Base-by-base conservation (phyloP, 2,329 filamentous ascomycete species). In the Didymella glomerata region DNA sequence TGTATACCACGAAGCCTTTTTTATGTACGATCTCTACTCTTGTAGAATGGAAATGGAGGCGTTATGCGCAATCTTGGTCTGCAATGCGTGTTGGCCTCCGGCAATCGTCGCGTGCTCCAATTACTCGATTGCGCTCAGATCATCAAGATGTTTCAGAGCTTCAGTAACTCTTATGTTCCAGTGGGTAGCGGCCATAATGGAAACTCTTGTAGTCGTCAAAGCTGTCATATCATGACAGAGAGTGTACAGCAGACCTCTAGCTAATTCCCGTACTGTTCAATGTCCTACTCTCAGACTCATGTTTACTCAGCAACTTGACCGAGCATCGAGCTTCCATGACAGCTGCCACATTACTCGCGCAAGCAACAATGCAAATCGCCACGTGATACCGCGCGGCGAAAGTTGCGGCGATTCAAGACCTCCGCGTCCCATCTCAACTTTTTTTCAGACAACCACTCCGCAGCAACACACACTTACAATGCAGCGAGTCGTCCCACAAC, bases 1-100 rank as follows among this genome's bases (percentile, higher is more conserved):
- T 62, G 59, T 54, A 28, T 52, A 54, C 48, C 50, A 42, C n/a
- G 13, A n/a, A 11, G 42, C 24, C 40, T 51, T 64, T 67, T 47
- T 52, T 65, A 60, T 68, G 68, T 74, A 68, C 49, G 42, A 72
- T 75, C 69, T 74, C 71, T 67, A 50, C 71, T 74, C 68, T 63
- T 47, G 58, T 59, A 58, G 51, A 51, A 45, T 56, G 49, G 49
- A 40, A 50, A 47, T 59, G 46, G 22, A 54, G 32, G 50, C 40
- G 41, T 54, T 46, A 27, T 41, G 49, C 38, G 25, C 18, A n/a
- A 47, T 24, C 20, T 4, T 24, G 28, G n/a, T 22, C 27, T 14
- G 10, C 45, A 18, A 2, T 40, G 32, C 24, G 34, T 28, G 22
- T 22, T 40, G 4, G 10, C 1, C 10, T 20, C 7, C 20, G 8